Base-by-base conservation (phyloP, 495 filamentous ascomycete genomes). In the Symbiotaphrina buchneri region DNA sequence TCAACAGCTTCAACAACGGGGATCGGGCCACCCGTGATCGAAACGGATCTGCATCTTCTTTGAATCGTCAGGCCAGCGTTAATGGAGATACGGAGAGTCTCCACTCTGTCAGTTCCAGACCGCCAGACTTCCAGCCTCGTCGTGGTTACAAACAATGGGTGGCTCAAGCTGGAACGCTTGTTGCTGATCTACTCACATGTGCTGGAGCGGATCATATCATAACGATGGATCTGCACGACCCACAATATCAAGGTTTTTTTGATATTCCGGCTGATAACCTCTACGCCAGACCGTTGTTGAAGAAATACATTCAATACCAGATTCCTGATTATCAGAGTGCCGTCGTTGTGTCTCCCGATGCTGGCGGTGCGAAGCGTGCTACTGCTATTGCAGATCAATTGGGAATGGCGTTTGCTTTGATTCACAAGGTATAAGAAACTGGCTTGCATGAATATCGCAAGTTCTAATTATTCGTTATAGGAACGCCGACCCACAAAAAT, bases 141-240 rank as follows among this genome's bases (percentile, higher is more conserved):
- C 78, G 82, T 1, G 87, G 87, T 10, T 97, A 95, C 47, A 90
- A 84, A 53, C 80, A 91, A 58, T 95, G 90, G 87, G 83, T 97
- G 40, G 87, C 87, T 16, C 87, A 94, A 53, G 85, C 87, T 27
- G 87, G 87, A 30, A 95, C 87, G 11, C 61, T 97, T 39, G 77
- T 97, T 14, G 87, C 87, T 15, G 83, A 94, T 47, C 66, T 97
- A 31, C 55, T 97, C 34, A 94, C 82, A 24, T 94, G 83, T 48
- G 87, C 87, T 37, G 87, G 87, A 31, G 82, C 87, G 15, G 90
- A 97, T 53, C 87, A 95, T 51, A 54, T 97, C 47, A 82, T 97
- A 44, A 95, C 87, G 2, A 85, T 93, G 69, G 87, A 97, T 48
- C 60, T 97, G 32, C 87, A 97, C 46, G 87, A 95, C 48, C 83